These are phyloP conservation scores for Crotalaria pallida DNA, from an alignment of 306 rosid genomes.

Conservation along the genomic window DNA sequence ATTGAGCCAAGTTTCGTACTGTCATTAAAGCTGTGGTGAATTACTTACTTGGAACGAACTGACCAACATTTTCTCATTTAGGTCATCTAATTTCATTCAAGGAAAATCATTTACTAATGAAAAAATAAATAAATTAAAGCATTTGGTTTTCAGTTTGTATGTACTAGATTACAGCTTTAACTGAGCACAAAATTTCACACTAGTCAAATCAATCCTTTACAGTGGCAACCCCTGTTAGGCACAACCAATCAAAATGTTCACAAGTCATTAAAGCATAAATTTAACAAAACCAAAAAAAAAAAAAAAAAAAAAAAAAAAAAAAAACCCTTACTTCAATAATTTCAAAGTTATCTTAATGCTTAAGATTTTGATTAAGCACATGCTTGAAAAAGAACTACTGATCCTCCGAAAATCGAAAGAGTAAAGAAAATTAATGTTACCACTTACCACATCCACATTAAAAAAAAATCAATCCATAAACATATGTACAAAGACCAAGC, in stretches of 20 bases:
- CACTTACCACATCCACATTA: conserved; percentile 3
- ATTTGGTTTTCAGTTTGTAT: background rate
- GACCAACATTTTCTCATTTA: background rate
- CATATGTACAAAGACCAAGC: too few relatives aligned
- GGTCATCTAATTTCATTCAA: background rate
- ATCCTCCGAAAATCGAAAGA: background rate
- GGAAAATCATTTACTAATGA: background rate
- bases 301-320: too few relatives aligned
- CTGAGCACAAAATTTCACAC: background rate
- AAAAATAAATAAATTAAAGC: background rate
- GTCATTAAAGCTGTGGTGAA: background rate
- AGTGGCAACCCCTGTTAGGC: too few relatives aligned
- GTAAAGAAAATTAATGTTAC: background rate
- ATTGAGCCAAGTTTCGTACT: background rate
- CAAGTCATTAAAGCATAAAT: too few relatives aligned
- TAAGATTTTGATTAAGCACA: too few relatives aligned
- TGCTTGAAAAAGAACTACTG: too few relatives aligned
- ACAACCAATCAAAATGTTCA: too few relatives aligned
- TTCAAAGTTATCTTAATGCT: too few relatives aligned
- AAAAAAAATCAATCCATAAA: background rate
- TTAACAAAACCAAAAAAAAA: too few relatives aligned
- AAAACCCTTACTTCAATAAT: too few relatives aligned
- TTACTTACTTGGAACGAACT: background rate
- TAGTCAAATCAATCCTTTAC: too few relatives aligned
- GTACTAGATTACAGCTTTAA: background rate